These are phyloP conservation scores for Begonia fuchsioides DNA, from an alignment of 306 rosid genomes.

Conservation along the genomic window DNA sequence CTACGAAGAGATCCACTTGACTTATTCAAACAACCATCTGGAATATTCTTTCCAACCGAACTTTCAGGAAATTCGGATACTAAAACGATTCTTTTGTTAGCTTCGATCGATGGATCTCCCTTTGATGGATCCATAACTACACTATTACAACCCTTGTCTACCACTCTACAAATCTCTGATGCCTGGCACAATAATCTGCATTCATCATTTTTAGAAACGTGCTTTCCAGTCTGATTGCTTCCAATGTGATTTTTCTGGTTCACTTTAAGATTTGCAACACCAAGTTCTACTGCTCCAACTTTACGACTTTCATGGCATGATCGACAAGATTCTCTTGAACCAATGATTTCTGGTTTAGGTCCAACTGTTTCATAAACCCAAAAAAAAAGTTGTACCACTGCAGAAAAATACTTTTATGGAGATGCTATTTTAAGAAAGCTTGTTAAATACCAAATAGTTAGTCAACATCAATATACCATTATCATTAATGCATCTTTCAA, in stretches of 20 bases:
- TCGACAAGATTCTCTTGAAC: conserved; percentile 5
- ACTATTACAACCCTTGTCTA: conserved; percentile 14
- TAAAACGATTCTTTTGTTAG: conserved; percentile 22
- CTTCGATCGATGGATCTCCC: conserved; percentile 14
- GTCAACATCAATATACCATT: conserved; percentile 6
- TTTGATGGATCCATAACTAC: conserved; percentile 14
- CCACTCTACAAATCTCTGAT: conserved; percentile 4
- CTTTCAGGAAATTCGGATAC: conserved; percentile 28
- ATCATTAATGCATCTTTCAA: conserved; percentile 4
- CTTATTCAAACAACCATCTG: conserved; percentile 36
- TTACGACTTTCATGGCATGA: conserved; percentile 33
- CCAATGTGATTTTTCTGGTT: conserved; percentile 25
- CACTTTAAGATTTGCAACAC: conserved; percentile 21
- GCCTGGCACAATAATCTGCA: conserved; percentile 15
- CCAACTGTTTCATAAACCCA: conserved; percentile 17
- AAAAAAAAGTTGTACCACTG: neutral
- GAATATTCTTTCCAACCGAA: conserved; percentile 26
- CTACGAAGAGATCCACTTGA: conserved; percentile 31
- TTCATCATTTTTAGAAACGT: conserved; percentile 20
- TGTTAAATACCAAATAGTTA: neutral
- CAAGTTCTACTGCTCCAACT: conserved; percentile 26
- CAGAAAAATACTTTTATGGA: neutral
- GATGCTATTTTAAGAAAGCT: neutral
- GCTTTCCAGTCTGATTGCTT: conserved; percentile 23
- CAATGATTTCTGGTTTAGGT: conserved; percentile 11